These are phyloP conservation scores for Mortierella sp. DNA, from an alignment of 371 early-diverging fungal genomes.

Conservation along the genomic window DNA sequence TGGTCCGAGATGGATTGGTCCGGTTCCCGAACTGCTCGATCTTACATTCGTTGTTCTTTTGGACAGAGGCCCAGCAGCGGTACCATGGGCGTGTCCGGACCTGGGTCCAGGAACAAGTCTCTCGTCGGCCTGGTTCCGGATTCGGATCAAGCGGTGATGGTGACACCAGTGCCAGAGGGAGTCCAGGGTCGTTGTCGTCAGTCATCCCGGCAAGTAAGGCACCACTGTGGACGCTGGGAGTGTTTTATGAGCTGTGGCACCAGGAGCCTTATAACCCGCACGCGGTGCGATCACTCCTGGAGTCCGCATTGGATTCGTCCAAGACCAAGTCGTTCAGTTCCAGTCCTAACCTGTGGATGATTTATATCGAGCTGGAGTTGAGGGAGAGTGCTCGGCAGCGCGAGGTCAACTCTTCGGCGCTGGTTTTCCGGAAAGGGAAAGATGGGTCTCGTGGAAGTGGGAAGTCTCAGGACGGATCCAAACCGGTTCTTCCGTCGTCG, in stretches of 20 bases:
- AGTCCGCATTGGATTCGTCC: conserved; percentile 65
- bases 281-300: conserved; percentile 72
- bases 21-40: conserved; percentile 74
- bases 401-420: background rate
- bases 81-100: conserved; percentile 75
- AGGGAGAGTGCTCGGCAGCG: conserved; percentile 35
- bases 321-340: conserved; percentile 29
- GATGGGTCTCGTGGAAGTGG: background rate
- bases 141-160: background rate
- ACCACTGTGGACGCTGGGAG: conserved; percentile 68
- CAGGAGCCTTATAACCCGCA: conserved; percentile 68
- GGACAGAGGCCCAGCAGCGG: conserved; percentile 77
- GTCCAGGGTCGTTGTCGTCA: conserved; percentile 17
- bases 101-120: conserved; percentile 59
- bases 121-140: conserved; percentile 22
- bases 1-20: conserved; percentile 61
- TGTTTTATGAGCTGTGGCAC: conserved; percentile 75
- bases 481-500: background rate
- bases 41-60: conserved; percentile 70
- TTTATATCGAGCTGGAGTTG: conserved; percentile 52
- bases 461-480: background rate
- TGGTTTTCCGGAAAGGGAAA: background rate
- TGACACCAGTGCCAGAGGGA: background rate
- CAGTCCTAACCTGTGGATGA: conserved; percentile 45
- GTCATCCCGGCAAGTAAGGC: conserved; percentile 59